A percentile compares a stretch with the other conserved stretches of the same genome.
These are phyloP conservation scores for Desmodesmus armatus DNA, from an alignment of 139 green algal species.

Conservation along the genomic window DNA sequence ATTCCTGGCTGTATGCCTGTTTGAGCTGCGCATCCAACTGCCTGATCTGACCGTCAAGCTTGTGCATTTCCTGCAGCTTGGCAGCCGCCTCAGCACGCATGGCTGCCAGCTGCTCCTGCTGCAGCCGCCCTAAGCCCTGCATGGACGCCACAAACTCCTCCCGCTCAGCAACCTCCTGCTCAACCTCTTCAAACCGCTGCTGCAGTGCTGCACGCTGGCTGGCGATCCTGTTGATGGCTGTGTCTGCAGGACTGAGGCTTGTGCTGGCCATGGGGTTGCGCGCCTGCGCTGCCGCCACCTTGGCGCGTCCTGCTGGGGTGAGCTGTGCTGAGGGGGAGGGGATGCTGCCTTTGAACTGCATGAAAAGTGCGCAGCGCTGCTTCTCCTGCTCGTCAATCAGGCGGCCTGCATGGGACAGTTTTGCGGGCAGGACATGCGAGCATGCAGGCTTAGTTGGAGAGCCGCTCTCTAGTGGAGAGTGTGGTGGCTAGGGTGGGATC, in stretches of 20 bases:
- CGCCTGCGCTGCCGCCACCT: not conserved
- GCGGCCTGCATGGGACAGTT: not conserved
- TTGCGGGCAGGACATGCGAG: not conserved
- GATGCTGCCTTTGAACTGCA: conserved; percentile 19
- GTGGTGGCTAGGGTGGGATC: too few species aligned
- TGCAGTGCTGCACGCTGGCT: not conserved
- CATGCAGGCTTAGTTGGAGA: too few species aligned
- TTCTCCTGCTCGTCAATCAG: conserved; percentile 25
- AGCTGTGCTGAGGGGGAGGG: not conserved
- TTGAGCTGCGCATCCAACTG: not conserved
- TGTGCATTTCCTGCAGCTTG: conserved; percentile 7
- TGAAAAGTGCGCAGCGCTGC: conserved; percentile 21
- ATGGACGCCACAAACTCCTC: conserved; percentile 6
- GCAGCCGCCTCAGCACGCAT: not conserved
- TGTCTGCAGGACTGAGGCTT: not conserved
- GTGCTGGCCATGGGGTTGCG: not conserved
- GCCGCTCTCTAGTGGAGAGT: too few species aligned
- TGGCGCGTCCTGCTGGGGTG: not conserved
- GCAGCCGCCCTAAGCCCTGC: conserved; percentile 14
- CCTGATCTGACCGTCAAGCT: conserved; percentile 24
- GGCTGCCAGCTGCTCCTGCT: not conserved
- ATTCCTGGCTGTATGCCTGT: too few species aligned
- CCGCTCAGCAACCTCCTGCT: conserved; percentile 8
- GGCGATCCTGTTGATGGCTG: not conserved
- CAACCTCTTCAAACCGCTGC: not conserved